Base-by-base conservation (phyloP, 306 rosid genomes). In the Sphenostylis stenocarpa region DNA sequence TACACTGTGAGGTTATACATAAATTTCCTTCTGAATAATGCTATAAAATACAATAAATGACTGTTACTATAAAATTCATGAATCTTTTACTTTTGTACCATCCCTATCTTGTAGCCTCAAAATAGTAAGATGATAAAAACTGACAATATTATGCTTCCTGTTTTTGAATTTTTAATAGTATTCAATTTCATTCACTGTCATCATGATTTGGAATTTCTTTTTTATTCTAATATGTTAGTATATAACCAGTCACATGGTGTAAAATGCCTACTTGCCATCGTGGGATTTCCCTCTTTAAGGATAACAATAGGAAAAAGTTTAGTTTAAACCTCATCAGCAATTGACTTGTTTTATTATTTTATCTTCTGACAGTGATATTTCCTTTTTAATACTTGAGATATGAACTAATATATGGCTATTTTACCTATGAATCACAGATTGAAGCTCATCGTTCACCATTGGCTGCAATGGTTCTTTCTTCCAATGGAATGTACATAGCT, bases 401-500 rank as follows among this genome's bases (percentile, higher is more conserved):
- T 63, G 76, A 31, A 60, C 24, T n/a, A 49, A 49, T 33, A 7
- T 29, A 7, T 29, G 55, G 20, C 29, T 70, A 38, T 33, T 75
- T 76, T 77, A 31, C 45, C 81, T 63, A 16, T 77, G 77, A 76
- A 65, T 67, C 76, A 36, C 93, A 94, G 98, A 94, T 94, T 65
- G 97, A 91, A 39, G 98, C 98, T 47, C 98, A 94, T 76, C 92
- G 84, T 34, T 84, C 96, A 44, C 96, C 96, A 17, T 85, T 94
- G 60, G 90, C 87, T 84, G 96, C 93, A 57, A 84, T 94, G 85
- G 90, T 80, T 48, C 91, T 94, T 84, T 94, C 97, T 73, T 91
- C 95, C 36, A 94, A 84, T 28, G 98, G 97, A 79, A 85, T 79
- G 85, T 94, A 91, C 81, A 76, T 94, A 72, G 98, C 98, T 77